Evolutionary conservation across 371 early-diverging fungal species (phyloP).

Genomic region (Circinella minor): DNA sequence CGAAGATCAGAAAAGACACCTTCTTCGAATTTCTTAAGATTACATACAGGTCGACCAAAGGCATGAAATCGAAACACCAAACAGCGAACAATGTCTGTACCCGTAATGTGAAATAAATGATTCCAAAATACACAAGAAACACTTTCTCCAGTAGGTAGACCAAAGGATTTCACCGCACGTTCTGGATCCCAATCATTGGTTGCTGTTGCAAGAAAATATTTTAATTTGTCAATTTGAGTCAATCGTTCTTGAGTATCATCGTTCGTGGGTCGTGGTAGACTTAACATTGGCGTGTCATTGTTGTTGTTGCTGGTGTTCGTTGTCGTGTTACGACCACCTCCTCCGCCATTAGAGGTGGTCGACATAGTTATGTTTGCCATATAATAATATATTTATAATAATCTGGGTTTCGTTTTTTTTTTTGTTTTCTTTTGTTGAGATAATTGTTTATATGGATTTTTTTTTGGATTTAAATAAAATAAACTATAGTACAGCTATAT

Average conservation of each 20-base stretch:
- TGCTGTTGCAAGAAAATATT: slow-evolving; percentile 63
- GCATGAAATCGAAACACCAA: slow-evolving; percentile 94
- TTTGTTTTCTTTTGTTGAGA: too few relatives aligned
- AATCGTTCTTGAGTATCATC: slow-evolving; percentile 37
- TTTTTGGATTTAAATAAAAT: too few relatives aligned
- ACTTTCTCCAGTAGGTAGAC: slow-evolving; percentile 82
- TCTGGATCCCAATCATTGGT: slow-evolving; percentile 61
- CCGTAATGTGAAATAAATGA: slow-evolving; percentile 91
- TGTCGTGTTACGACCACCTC: slow-evolving; percentile 9
- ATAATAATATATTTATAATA: not conserved
- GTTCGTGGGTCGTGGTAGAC: slow-evolving; percentile 26
- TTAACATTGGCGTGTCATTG: slow-evolving; percentile 1
- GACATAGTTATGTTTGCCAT: slow-evolving; percentile 8
- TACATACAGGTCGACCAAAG: slow-evolving; percentile 88
- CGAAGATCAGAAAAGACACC: slow-evolving; percentile 98
- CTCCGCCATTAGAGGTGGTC: slow-evolving; percentile 1
- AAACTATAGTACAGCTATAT: too few relatives aligned
- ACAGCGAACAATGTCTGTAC: slow-evolving; percentile 98
- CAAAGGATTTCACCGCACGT: slow-evolving; percentile 64
- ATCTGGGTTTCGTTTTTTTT: too few relatives aligned
- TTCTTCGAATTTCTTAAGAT: slow-evolving; percentile 99
- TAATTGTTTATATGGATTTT: too few relatives aligned
- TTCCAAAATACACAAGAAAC: slow-evolving; percentile 95
- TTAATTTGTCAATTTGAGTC: slow-evolving; percentile 54
- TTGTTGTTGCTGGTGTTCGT: slow-evolving; percentile 10